Conservation (phyloP, 768 basidiomycete species). For the Amanita pallidorosea region DNA sequence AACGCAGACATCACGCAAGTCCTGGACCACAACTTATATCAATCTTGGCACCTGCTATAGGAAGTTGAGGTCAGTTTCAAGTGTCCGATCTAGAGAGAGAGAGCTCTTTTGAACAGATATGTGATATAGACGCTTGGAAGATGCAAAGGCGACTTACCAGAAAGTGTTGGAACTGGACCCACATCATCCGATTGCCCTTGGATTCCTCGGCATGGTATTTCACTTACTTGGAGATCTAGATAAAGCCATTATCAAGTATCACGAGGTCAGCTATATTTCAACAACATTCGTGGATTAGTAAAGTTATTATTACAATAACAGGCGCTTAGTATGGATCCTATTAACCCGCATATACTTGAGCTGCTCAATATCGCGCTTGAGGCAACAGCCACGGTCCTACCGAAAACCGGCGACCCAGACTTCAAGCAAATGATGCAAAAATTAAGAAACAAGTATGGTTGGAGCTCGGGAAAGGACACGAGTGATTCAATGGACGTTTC, state of each 20-base stretch:
- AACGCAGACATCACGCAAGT: constrained; percentile 73
- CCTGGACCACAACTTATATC: constrained; percentile 85
- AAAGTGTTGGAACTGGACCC: constrained; percentile 82
- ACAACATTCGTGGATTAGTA: background rate
- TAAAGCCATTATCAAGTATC: constrained; percentile 81
- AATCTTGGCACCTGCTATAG: constrained; percentile 89
- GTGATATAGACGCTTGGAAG: constrained; percentile 33
- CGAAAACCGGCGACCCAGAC: constrained; percentile 14
- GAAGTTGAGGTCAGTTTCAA: constrained; percentile 53
- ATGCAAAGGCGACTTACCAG: constrained; percentile 65
- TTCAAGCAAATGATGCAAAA: constrained; percentile 19
- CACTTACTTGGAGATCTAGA: constrained; percentile 68
- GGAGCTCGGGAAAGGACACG: constrained; percentile 20
- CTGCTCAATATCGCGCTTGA: constrained; percentile 77
- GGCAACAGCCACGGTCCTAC: constrained; percentile 14
- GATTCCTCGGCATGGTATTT: constrained; percentile 82
- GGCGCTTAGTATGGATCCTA: constrained; percentile 75
- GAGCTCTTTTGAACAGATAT: background rate
- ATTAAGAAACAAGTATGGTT: constrained; percentile 22
- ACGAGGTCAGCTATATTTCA: constrained; percentile 51
- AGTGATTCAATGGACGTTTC: constrained; percentile 12
- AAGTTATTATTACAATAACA: constrained; percentile 16
- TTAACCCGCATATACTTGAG: constrained; percentile 73
- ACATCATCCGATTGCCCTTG: constrained; percentile 70
- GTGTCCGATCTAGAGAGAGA: background rate